Base-by-base conservation (phyloP, 495 filamentous ascomycete species). In the Gamarada debralockiae region DNA sequence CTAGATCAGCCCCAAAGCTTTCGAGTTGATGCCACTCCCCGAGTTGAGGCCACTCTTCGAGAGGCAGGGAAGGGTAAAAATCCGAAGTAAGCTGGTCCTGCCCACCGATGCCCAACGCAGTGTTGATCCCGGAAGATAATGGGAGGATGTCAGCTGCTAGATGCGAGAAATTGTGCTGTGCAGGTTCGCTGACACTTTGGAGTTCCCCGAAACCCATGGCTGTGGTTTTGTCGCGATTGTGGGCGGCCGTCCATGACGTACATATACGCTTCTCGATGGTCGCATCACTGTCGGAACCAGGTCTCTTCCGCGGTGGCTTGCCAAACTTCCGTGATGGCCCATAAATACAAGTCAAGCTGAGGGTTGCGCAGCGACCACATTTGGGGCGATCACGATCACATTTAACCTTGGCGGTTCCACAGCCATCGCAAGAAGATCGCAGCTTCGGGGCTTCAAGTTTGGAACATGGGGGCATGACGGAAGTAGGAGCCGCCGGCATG, bases 401-500 rank as follows among this genome's bases (percentile, higher is more conserved):
- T 54, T 63, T 67, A 6, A 73, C 59, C 52, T 73, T 73, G 1
- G 68, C 69, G 5, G 56, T 47, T 12, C 68, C 66, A 50, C 71
- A 73, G 22, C 48, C 60, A 48, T 73, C 70, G 38, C 70, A 73
- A 38, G 64, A 67, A 29, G 67, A 63, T 53, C 69, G 69, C 15
- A 71, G 52, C 51, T 67, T 68, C 29, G 43, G 47, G 36, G 27
- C 29, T 55, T 49, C 29, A 34, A 25, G 24, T 48, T 2, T 21
- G 17, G 20, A 36, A 21, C 5, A n/a, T 12, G 24, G n/a, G 29
- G 17, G 37, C 17, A 25, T 15, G 21, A n/a, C 17, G 23, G n/a
- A n/a, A 10, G 37, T 33, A 42, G 36, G 12, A 36, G 53, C 21
- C 17, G 34, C 24, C 13, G 53, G 15, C 53, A 55, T 50, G 6